phyloP scores from a whole-genome alignment of 495 filamentous ascomycete species.

The Podospora bellae-mahoneyi region DNA sequence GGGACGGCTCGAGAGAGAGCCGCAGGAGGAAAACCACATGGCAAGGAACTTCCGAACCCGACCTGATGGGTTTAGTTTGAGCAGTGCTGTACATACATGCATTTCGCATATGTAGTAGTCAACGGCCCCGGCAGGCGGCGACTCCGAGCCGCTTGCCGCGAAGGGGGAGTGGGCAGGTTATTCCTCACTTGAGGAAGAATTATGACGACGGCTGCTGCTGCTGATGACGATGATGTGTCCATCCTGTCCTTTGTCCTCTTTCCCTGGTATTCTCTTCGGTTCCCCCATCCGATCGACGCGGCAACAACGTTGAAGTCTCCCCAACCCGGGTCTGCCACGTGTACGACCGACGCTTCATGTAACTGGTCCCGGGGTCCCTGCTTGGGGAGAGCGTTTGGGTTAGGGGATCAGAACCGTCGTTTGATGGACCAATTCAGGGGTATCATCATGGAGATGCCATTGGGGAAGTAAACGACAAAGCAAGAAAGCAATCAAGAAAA shows the following conservation, averaged over 20 bases:
- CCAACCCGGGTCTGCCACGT: slow-evolving; percentile 22
- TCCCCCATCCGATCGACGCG: neutral
- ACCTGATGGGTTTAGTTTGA: neutral
- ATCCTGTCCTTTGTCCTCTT: neutral
- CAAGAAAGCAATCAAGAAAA: slow-evolving; percentile 1
- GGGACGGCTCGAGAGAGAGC: neutral
- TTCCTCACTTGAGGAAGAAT: neutral
- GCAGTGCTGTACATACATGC: neutral
- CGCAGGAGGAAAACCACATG: neutral
- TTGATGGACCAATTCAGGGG: neutral
- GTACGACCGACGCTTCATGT: neutral
- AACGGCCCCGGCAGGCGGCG: neutral
- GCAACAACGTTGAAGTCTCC: no score
- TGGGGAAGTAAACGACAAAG: neutral
- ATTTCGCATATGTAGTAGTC: neutral
- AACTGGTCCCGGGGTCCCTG: neutral
- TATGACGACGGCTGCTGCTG: neutral
- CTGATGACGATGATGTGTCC: neutral
- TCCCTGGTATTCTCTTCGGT: neutral
- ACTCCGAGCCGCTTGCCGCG: neutral
- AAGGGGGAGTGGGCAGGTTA: neutral
- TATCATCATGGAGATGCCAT: neutral
- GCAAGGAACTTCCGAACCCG: neutral
- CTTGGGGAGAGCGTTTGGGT: neutral
- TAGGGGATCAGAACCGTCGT: neutral